Base-by-base conservation (phyloP, 805 yeast species). In the Wickerhamiella lipophila region DNA sequence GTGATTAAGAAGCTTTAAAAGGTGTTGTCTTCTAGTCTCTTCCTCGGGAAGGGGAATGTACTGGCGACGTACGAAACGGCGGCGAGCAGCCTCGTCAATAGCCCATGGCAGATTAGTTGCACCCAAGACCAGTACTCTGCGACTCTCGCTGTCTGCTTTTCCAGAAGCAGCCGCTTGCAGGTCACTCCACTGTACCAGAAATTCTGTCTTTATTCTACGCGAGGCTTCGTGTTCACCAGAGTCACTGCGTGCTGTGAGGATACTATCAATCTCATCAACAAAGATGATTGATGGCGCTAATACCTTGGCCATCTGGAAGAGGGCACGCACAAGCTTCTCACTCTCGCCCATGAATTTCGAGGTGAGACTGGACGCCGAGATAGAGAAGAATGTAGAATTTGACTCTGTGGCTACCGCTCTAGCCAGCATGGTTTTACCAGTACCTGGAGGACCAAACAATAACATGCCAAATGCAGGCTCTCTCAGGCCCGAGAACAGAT, bases 21-120 rank as follows among this genome's bases (percentile, higher is more conserved):
- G 68, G 60, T 89, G 96, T 3, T 75, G 74, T 46, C 71, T 66
- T 50, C 97, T 69, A 1, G 96, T 86, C 55, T 81, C 88, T 21
- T 70, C 74, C 60, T 88, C 97, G 0, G 98, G 97, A 42, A 92
- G 68, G 3, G 97, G 97, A 49, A 92, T 88, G 64, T 92, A 88
- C 60, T 85, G 94, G 46, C 96, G 71, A 58, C 94, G 76, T 6
- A 85, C 94, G 65, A 89, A 89, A 53, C 97, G 72, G 62, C 97
- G 75, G 58, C 96, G 71, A 0, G 97, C 96, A 2, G 96, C 96
- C 60, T 92, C 97, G 64, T 89, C 98, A 52, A 59, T 87, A 1
- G 86, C 82, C 98, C 98, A 89, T 0, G 98, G 98, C 53, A 89
- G 63, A 62, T 89, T 92, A 0, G 97, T 89, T 1, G 97, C 96